Conservation (phyloP, 2,329 filamentous ascomycete species). For the Pseudogymnoascus sp. region DNA sequence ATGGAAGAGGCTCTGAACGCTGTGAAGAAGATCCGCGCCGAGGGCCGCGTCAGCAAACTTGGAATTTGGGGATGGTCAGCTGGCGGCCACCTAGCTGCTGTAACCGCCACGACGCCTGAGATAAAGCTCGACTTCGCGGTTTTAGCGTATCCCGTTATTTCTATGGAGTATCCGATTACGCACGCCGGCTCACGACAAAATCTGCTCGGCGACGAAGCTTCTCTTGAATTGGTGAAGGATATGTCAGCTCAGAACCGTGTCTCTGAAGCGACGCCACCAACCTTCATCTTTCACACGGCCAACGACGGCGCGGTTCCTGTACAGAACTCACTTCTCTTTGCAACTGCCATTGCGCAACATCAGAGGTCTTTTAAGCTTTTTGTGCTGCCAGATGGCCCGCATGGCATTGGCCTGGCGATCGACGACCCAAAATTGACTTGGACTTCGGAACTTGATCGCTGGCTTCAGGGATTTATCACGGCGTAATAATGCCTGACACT, state of each 20-base stretch:
- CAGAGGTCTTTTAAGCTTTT: slow-evolving; percentile 21
- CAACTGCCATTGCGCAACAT: slow-evolving; percentile 21
- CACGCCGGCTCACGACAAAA: slow-evolving; percentile 18
- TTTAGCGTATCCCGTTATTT: slow-evolving; percentile 23
- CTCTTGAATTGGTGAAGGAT: slow-evolving; percentile 18
- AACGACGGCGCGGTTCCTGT: slow-evolving; percentile 25
- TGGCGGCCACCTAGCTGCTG: slow-evolving; percentile 22
- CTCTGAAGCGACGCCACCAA: slow-evolving; percentile 24
- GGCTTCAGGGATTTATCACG: slow-evolving; percentile 20
- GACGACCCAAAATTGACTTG: slow-evolving; percentile 21
- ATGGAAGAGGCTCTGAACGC: slow-evolving; percentile 19
- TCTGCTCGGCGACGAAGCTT: slow-evolving; percentile 19
- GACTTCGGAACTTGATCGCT: slow-evolving; percentile 25
- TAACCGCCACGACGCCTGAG: slow-evolving; percentile 19
- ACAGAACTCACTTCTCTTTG: slow-evolving; percentile 25
- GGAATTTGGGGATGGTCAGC: slow-evolving; percentile 24
- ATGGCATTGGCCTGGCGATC: slow-evolving; percentile 24
- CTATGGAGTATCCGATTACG: slow-evolving; percentile 18
- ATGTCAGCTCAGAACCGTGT: slow-evolving; percentile 26
- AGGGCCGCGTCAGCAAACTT: slow-evolving; percentile 16
- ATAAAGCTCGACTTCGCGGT: slow-evolving; percentile 22
- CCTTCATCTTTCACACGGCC: slow-evolving; percentile 31
- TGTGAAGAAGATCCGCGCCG: slow-evolving; percentile 16
- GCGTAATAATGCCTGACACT: slow-evolving; percentile 9
- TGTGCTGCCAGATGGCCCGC: slow-evolving; percentile 26